Percentiles rank a stretch among this genome's conserved stretches.
Conservation (phyloP, 495 filamentous ascomycete species). For the Amniculicola lignicola region DNA sequence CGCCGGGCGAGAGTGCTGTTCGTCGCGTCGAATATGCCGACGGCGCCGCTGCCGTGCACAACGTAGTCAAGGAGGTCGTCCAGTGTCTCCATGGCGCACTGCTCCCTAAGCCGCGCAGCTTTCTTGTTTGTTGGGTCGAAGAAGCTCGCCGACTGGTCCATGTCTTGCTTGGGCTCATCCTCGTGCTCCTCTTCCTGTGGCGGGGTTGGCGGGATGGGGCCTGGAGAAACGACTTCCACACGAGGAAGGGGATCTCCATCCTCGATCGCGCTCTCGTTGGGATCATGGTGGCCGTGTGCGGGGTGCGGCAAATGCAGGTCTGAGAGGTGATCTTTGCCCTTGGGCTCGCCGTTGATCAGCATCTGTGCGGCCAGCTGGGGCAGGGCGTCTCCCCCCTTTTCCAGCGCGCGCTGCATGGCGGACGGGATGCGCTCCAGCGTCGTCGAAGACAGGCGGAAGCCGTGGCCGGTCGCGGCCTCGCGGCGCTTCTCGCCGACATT, state of each 20-base stretch:
- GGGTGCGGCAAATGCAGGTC: constrained; percentile 17
- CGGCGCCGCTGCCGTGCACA: constrained; percentile 72
- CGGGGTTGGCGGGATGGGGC: constrained; percentile 17
- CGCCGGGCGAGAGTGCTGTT: constrained; percentile 89
- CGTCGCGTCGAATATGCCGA: constrained; percentile 98
- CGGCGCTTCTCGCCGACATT: constrained; percentile 92
- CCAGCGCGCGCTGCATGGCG: neutral
- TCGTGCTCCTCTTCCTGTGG: constrained; percentile 13
- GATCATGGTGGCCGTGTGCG: neutral
- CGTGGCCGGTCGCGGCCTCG: constrained; percentile 61
- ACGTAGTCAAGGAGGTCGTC: constrained; percentile 90
- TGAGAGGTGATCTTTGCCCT: constrained; percentile 8
- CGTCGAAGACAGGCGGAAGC: constrained; percentile 14
- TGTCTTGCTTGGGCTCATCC: constrained; percentile 40
- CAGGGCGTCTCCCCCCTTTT: constrained; percentile 1
- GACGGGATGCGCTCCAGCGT: constrained; percentile 16
- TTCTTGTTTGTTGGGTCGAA: constrained; percentile 87
- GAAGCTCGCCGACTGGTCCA: constrained; percentile 88
- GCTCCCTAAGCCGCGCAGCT: constrained; percentile 80
- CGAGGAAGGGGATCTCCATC: constrained; percentile 10
- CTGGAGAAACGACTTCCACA: constrained; percentile 28
- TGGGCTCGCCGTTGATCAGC: constrained; percentile 39
- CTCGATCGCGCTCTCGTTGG: constrained; percentile 7
- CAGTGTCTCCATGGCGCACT: constrained; percentile 85
- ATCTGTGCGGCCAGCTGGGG: constrained; percentile 38